These are phyloP conservation scores for Pichia nanzhaoensis DNA, from an alignment of 805 yeast species.

Conservation along the genomic window DNA sequence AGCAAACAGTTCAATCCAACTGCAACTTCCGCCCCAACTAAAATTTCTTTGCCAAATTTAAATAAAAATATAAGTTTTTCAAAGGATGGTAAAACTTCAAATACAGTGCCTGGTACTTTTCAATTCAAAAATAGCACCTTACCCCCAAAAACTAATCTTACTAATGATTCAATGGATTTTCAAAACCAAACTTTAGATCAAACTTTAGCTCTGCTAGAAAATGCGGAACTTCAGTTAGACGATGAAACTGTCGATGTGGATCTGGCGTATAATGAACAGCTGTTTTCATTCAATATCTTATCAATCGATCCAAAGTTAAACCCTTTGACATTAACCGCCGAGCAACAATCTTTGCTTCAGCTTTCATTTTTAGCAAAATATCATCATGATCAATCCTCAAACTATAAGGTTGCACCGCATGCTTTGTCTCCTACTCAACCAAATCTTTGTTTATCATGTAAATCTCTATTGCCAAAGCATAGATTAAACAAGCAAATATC, in stretches of 20 bases:
- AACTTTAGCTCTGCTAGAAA: conserved; percentile 14
- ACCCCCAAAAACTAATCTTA: conserved; percentile 4
- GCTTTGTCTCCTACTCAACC: conserved; percentile 12
- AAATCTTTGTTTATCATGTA: conserved; percentile 16
- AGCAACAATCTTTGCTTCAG: conserved; percentile 19
- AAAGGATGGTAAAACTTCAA: not conserved
- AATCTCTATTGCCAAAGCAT: conserved; percentile 7
- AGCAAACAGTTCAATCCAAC: conserved; percentile 13
- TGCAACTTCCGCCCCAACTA: conserved; percentile 15
- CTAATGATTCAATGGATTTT: conserved; percentile 4
- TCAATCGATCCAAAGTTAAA: conserved; percentile 22
- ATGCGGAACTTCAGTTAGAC: conserved; percentile 14
- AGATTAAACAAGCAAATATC: conserved; percentile 20
- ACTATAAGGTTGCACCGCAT: conserved; percentile 9
- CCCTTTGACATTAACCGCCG: conserved; percentile 17
- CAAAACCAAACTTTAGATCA: conserved; percentile 11
- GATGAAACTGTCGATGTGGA: conserved; percentile 12
- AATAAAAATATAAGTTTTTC: not conserved
- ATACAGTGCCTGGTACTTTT: conserved; percentile 5
- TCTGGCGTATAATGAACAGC: conserved; percentile 16
- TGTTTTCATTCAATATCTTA: conserved; percentile 17
- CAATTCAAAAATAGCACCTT: conserved; percentile 8
- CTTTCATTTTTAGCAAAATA: conserved; percentile 17
- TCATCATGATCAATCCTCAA: conserved; percentile 17
- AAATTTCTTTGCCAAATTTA: conserved; percentile 2